Evolutionary conservation across 2,329 filamentous ascomycete species (phyloP), one percentile per base, ranked within the genome.

Genomic region (Zasmidium cellare): DNA sequence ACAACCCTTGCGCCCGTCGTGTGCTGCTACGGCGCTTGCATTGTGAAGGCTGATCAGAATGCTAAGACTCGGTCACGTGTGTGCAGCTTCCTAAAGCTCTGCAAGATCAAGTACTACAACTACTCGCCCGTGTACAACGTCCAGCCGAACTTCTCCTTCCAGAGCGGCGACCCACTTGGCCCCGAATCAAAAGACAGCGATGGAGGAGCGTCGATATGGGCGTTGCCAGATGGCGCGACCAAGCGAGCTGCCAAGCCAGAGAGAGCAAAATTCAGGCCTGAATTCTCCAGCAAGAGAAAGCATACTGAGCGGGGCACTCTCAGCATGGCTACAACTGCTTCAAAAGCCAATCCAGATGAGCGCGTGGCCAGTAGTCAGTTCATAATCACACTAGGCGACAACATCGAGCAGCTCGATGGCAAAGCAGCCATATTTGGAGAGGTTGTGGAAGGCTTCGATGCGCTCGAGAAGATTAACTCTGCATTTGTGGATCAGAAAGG

Each of bases 101-200:
- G 94, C 85, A 97, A 97, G 79, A 82, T 92, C 77, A 99, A 97
- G 80, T 99, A 97, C 79, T 99, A 97, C 86, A 97, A 97, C 80
- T 97, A 96, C 75, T 87, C 92, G 5, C 94, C 93, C 23, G 80
- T 97, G 55, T 91, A 97, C 78, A 92, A 88, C 65, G 85, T 99
- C 38, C 94, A 97, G 72, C 94, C 93, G 74, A 87, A 91, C 76
- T 97, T 97, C 77, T 96, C 92, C 60, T 96, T 96, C 76, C 93
- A 97, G 76, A 96, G 91, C 28, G 93, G 93, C 73, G 94, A 97
- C 71, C 93, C 93, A 12, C 87, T 97, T 53, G 93, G 94, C 12
- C 93, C 92, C 12, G 85, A 89, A 57, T 90, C 91, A 14, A 80
- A 85, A 66, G 86, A 92, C 48, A 96, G 92, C 67, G 91, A 97